Conservation (phyloP, 257 asterid species). For the Verbascum thapsus region DNA sequence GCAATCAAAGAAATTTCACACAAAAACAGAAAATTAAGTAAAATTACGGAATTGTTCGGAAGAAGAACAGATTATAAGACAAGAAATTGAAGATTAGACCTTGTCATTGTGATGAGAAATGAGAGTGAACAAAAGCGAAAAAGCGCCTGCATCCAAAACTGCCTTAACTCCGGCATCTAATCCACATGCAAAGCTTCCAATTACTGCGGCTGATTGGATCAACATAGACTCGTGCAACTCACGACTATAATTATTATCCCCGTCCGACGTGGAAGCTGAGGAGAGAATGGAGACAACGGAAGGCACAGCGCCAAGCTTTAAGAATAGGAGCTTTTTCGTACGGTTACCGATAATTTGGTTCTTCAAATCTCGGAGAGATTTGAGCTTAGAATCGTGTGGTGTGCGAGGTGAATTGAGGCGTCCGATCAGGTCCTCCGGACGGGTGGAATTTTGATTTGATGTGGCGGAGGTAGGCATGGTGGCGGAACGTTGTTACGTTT, state of each 20-base stretch:
- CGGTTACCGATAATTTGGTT: constrained; percentile 94
- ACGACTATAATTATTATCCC: constrained; percentile 30
- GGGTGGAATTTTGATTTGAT: constrained; percentile 49
- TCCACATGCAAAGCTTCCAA: constrained; percentile 96
- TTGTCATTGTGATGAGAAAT: constrained; percentile 68
- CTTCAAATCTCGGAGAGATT: constrained; percentile 78
- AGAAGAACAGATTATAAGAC: constrained; percentile 6
- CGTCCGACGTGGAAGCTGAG: constrained; percentile 32
- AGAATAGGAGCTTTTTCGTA: constrained; percentile 70
- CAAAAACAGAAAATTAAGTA: not conserved
- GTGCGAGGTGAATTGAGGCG: constrained; percentile 48
- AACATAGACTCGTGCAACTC: constrained; percentile 53
- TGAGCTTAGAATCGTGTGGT: constrained; percentile 55
- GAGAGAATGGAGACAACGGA: constrained; percentile 64
- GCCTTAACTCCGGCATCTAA: constrained; percentile 79
- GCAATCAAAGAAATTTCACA: not conserved
- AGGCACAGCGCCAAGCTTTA: constrained; percentile 89
- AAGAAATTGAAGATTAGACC: constrained; percentile 43
- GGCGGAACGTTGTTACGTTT: not conserved
- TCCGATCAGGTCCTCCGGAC: constrained; percentile 71
- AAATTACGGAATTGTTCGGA: not conserved
- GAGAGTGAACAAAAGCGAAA: constrained; percentile 56
- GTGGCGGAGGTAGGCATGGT: constrained; percentile 69
- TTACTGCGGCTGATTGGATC: constrained; percentile 75
- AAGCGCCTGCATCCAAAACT: constrained; percentile 87